Conservation (phyloP, 495 filamentous ascomycete genomes). For the Aspergillus ostianus region DNA sequence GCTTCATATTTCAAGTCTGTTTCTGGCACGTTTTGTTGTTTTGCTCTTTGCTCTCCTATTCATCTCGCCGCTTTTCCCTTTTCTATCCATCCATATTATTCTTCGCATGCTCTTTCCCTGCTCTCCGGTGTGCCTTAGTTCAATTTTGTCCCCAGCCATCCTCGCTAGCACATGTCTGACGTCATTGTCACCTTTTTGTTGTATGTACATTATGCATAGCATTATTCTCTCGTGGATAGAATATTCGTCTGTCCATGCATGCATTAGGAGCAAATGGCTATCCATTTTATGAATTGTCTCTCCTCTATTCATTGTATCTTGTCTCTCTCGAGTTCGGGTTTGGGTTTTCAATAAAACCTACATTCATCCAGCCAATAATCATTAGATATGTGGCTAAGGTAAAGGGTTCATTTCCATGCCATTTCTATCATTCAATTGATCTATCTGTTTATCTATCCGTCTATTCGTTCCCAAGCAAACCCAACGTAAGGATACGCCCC, state of each 20-base stretch:
- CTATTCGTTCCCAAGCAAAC: neutral
- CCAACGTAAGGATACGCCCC: neutral
- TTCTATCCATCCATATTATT: no score
- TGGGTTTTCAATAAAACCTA: neutral
- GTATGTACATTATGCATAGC: neutral
- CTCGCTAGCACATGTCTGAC: neutral
- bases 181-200: neutral
- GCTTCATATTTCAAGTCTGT: constrained; percentile 1
- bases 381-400: no score
- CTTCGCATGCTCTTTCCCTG: constrained; percentile 2
- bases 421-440: neutral
- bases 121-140: neutral
- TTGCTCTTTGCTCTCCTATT: neutral
- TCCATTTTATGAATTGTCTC: neutral
- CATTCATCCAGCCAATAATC: no score
- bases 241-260: neutral
- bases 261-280: constrained; percentile 1
- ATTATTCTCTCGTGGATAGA: constrained; percentile 2
- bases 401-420: neutral
- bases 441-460: constrained; percentile 19
- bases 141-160: no score
- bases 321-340: neutral
- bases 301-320: no score
- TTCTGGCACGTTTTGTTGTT: neutral
- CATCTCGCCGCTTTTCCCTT: neutral